Evolutionary conservation across 2,329 filamentous ascomycete species (phyloP), one percentile per base, ranked within the genome.

Genomic region (Akanthomyces uredinophilus): DNA sequence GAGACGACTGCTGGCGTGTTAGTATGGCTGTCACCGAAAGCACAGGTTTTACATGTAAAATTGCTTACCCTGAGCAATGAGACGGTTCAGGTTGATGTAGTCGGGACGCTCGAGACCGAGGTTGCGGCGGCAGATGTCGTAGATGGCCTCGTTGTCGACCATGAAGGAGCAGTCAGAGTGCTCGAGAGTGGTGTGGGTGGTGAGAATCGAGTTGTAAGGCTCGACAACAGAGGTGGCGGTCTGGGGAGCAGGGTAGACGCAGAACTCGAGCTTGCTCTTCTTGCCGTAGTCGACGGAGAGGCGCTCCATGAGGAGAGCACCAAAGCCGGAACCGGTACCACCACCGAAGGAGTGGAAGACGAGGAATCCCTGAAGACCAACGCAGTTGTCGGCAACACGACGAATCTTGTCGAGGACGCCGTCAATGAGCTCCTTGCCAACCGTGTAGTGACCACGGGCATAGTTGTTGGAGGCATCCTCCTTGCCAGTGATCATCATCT

Each of bases 381-480:
- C 89, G 81, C 95, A 99, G 87, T 95, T 96, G 80, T 99, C 93
- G 79, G 95, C 94, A 71, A 98, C 93, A 71, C 91, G 92, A 78
- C 95, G 92, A 69, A 99, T 90, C 87, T 96, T 96, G 86, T 99
- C 95, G 70, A 98, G 83, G 66, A 98, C 95, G 78, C 93, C 89
- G 79, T 99, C 95, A 72, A 98, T 97, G 79, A 99, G 87, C 85
- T 99, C 95, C 87, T 98, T 98, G 78, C 95, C 95, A 72, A 98
- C 93, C 67, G 95, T 99, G 87, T 99, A 99, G 85, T 99, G 95
- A 70, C 95, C 95, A 86, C 95, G 94, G 72, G 95, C 95, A 76
- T 98, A 98, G 89, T 99, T 99, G 90, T 99, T 99, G 71, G 94
- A 97, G 70, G 95, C 95, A 88, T 98, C 95, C 86, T 98, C 95